Conservation (phyloP, 2,329 filamentous ascomycete genomes). For the Drechslera avenae region DNA sequence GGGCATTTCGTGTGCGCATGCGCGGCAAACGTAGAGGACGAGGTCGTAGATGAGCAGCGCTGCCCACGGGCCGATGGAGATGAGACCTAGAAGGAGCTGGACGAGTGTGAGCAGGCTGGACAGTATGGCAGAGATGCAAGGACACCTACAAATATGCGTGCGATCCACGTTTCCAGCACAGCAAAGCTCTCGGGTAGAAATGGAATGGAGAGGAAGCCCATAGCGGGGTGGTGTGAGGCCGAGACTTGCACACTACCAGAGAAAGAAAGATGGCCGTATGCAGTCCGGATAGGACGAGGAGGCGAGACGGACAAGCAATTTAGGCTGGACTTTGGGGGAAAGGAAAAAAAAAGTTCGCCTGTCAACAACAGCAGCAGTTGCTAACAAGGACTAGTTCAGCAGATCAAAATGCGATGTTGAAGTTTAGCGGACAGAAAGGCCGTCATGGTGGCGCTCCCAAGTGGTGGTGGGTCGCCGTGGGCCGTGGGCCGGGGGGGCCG, state of each 20-base stretch:
- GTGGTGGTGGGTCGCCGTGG: slow-evolving; percentile 10
- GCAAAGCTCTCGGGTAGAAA: slow-evolving; percentile 61
- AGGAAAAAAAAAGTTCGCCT: not conserved
- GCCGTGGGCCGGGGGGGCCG: slow-evolving; percentile 9
- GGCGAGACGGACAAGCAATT: not conserved
- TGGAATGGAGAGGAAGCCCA: slow-evolving; percentile 67
- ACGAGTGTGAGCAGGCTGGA: slow-evolving; percentile 23
- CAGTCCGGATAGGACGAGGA: not conserved
- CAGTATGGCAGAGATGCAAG: too few relatives aligned
- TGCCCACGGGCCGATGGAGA: slow-evolving; percentile 67
- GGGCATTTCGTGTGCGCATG: slow-evolving; percentile 63
- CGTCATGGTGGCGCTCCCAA: slow-evolving; percentile 9
- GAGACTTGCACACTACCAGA: not conserved
- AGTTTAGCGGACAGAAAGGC: slow-evolving; percentile 6
- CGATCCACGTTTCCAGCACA: slow-evolving; percentile 66
- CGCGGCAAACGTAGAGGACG: slow-evolving; percentile 65
- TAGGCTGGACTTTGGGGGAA: too few relatives aligned
- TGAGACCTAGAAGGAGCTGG: slow-evolving; percentile 64
- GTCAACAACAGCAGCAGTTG: not conserved
- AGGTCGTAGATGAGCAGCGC: slow-evolving; percentile 68
- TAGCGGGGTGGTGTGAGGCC: slow-evolving; percentile 37
- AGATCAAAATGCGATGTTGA: slow-evolving; percentile 1
- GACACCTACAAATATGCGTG: slow-evolving; percentile 63
- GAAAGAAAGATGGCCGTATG: not conserved
- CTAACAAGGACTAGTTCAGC: not conserved